Base-by-base conservation (phyloP, 1,284 basidiomycete species). In the Macrocystidia cucumis region DNA sequence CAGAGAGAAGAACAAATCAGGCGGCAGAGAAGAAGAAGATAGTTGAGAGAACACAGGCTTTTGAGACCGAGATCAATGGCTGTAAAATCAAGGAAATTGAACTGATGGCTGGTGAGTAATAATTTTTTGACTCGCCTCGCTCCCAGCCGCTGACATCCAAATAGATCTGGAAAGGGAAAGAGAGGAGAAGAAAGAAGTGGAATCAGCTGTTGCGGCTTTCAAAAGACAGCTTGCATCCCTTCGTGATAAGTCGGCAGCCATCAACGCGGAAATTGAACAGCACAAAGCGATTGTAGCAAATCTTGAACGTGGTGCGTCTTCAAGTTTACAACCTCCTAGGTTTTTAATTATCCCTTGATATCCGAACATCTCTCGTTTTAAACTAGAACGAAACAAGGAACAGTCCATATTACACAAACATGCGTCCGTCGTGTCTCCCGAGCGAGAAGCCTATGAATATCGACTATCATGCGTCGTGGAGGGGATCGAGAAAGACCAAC, bases 51-150 rank as follows among this genome's bases (percentile, higher is more conserved):
- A 67, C 56, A 4, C 65, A 74, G 32, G 59, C 67, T 12, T 63
- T 74, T 0, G 79, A 87, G 51, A 46, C 60, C 0, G 83, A 88
- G 55, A 84, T 69, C 3, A 78, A 73, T 39, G 63, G 75, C 29
- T 85, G 78, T 55, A 85, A 85, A 46, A 46, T 81, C 19, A 69
- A 66, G 46, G 84, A 87, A 56, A 78, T 87, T 28, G 78, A 84
- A 35, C 61, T 88, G 22, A 65, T 83, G 18, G 67, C 73, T 37
- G 70, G 82, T 84, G 49, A 24, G 74, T 62, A 26, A 13, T 13
- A 5, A 27, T 13, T 9, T 18, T 28, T 11, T 11, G 9, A 13
- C 37, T 9, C 14, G 8, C 18, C 9, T 12, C 17, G 14, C 20
- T 12, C 11, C 11, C 9, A 26, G 17, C 24, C 32, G 36, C 9